Evolutionary conservation across 179 eudicot genomes (phyloP).

Genomic region (Actinidia chinensis): DNA sequence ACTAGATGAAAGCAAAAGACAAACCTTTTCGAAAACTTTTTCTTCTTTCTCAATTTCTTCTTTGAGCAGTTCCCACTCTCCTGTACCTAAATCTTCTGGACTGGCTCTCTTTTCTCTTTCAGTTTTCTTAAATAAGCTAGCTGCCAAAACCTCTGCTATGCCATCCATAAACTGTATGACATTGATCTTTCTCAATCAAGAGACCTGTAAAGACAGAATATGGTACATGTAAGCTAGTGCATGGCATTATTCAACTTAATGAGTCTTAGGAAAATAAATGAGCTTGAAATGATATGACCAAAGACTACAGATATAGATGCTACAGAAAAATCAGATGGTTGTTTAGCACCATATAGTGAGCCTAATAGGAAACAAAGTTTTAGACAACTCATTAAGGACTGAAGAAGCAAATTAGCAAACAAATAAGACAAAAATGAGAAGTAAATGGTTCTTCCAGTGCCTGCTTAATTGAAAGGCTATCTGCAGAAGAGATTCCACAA

Average conservation of each 20-base stretch:
- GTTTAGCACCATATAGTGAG: not conserved
- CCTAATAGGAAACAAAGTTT: not conserved
- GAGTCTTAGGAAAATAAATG: not conserved
- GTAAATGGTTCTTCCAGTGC: not conserved
- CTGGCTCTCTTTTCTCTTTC: slow-evolving; percentile 11
- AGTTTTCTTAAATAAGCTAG: slow-evolving; percentile 7
- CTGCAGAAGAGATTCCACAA: not conserved
- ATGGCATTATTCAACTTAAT: not conserved
- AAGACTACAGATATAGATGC: not conserved
- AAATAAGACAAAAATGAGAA: not conserved
- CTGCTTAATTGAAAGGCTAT: not conserved
- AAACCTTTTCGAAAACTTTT: not conserved
- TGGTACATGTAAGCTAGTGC: not conserved
- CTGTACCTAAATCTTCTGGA: not conserved
- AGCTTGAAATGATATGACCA: not conserved
- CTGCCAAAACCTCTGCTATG: not conserved
- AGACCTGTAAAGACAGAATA: not conserved
- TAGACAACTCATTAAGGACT: not conserved
- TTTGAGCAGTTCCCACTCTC: slow-evolving; percentile 4
- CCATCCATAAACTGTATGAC: not conserved
- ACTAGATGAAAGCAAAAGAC: not conserved
- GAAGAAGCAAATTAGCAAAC: not conserved
- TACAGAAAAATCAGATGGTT: not conserved
- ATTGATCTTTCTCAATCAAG: not conserved
- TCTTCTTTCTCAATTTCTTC: slow-evolving; percentile 15